Evolutionary conservation across 2,329 filamentous ascomycete species (phyloP).

Genomic region (Alternaria novae-zelandiae): DNA sequence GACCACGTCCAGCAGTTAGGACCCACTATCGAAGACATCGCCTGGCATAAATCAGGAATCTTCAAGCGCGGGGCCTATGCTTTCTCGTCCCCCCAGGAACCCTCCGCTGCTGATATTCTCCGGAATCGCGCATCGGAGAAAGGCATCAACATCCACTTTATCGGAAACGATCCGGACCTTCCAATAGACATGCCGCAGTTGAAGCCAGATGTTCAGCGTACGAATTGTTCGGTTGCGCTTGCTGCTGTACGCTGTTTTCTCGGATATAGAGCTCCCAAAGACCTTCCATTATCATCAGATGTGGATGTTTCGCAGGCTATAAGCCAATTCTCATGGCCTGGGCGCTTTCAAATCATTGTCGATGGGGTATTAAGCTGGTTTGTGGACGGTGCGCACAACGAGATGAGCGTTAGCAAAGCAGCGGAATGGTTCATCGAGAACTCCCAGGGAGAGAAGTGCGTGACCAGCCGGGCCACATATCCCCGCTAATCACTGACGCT

Average conservation of each 20-base stretch:
- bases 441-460: neutral
- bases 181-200: slow-evolving; percentile 6
- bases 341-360: neutral
- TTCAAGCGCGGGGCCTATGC: slow-evolving; percentile 67
- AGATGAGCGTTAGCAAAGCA: slow-evolving; percentile 17
- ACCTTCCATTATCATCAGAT: neutral
- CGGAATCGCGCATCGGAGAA: slow-evolving; percentile 18
- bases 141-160: slow-evolving; percentile 11
- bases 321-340: neutral
- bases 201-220: slow-evolving; percentile 14
- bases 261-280: neutral
- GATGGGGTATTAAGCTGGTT: slow-evolving; percentile 3
- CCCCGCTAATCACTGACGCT: neutral
- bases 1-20: slow-evolving; percentile 72
- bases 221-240: slow-evolving; percentile 20
- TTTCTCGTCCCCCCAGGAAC: slow-evolving; percentile 37
- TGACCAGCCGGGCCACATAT: neutral
- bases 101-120: slow-evolving; percentile 9
- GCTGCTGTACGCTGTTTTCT: slow-evolving; percentile 2
- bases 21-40: slow-evolving; percentile 68
- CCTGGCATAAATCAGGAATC: slow-evolving; percentile 77
- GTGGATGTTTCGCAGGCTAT: neutral
- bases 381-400: slow-evolving; percentile 24
- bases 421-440: slow-evolving; percentile 19
- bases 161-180: slow-evolving; percentile 14